Base-by-base conservation (phyloP, 768 basidiomycete genomes). In the Suillus paluster region DNA sequence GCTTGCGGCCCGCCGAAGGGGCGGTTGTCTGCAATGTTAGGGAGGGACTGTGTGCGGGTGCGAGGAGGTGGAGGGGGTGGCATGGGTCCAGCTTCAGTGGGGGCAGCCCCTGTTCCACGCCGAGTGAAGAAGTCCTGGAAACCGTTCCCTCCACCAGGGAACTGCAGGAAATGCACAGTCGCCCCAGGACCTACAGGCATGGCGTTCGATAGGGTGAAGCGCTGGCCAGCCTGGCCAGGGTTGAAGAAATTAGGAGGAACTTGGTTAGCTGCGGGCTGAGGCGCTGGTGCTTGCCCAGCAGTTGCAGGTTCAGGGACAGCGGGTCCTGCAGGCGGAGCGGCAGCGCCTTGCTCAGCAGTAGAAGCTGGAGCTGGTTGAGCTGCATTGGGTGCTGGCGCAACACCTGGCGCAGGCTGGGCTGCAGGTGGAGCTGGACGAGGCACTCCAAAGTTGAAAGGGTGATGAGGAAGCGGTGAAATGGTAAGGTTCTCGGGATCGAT, bases 401-500 rank as follows among this genome's bases (percentile, higher is more conserved):
- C 54, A 12, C 42, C 66, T 4, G 64, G 59, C 5, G 42, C 55
- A 10, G 41, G 42, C 19, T 41, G 25, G 4, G 61, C 30, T 21
- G 57, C 57, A 15, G 65, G 60, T 39, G 65, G 67, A 17, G 64
- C 44, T 46, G 67, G 64, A 55, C 62, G 59, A 10, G 58, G 44
- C 25, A 21, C 44, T 48, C 33, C 39, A 56, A 64, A 67, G 36
- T 44, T 58, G 38, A 71, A 68, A 25, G 57, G 27, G 27, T 59
- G 72, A 63, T 70, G 64, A 19, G 68, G 56, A 11, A 30, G 63
- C 3, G 70, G 67, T 39, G 67, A 67, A 59, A 79, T 85, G 0
- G 90, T 91, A 50, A 92, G 73, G 60, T 87, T 87, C 59, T 91
- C 87, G 0, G 92, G 92, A 68, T 94, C 92, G 58, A 94, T 84